Base-by-base conservation (phyloP, 495 filamentous ascomycete species). In the Arthonia radiata region DNA sequence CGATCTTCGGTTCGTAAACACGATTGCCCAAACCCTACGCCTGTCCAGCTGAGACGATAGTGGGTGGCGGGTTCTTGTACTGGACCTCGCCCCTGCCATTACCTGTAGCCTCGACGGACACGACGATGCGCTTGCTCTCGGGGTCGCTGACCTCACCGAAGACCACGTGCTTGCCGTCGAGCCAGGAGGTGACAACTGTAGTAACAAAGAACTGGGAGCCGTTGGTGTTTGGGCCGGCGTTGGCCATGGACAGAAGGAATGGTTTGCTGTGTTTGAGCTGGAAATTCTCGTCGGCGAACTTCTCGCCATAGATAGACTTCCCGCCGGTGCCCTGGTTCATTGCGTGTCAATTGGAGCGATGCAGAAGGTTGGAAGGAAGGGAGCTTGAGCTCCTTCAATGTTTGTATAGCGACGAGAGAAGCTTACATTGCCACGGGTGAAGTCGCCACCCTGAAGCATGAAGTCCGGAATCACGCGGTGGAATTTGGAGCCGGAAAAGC, bases 291-390 rank as follows among this genome's bases (percentile, higher is more conserved):
- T 82, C 75, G 23, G 60, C 47, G 38, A 82, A 82, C 60, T 76
- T 78, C 50, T 77, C 71, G 40, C 76, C 75, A 52, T 78, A 81
- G 58, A 82, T 81, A 35, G 75, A 82, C 59, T 69, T 74, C 46
- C 75, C 75, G 48, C 75, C 75, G 19, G 73, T 81, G 38, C 75
- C 76, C 73, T n/a, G n/a, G n/a, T n/a, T n/a, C n/a, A n/a, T n/a
- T 79, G 35, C 10, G 14, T 9, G 13, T 5, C 15, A 18, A 15
- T 17, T 1, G 15, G 9, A 23, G 13, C 1, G n/a, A 13, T 18
- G 26, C 8, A 16, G 16, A 29, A 6, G 13, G 21, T n/a, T 23
- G 17, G 3, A 5, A 31, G 10, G 13, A 13, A 26, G 24, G 13
- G 11, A 22, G 7, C 19, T 7, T 11, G 7, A 22, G 11, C 6